Evolutionary conservation across 2,329 filamentous ascomycete genomes (phyloP).

Genomic region (Penicillium sclerotigenum): DNA sequence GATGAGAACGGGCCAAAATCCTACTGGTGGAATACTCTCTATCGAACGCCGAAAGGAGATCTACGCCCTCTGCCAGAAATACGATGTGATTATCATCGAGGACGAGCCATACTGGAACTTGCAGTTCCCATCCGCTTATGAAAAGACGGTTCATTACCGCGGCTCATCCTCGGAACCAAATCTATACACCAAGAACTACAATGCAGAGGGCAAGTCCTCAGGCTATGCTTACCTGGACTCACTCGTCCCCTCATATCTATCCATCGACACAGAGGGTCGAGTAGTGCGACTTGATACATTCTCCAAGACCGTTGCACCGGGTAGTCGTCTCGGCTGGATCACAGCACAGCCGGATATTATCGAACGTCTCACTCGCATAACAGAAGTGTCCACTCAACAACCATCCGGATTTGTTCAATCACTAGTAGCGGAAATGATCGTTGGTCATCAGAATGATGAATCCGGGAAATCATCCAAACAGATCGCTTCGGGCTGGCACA

Average conservation of each 20-base stretch:
- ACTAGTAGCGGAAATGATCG: neutral
- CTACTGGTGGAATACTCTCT: neutral
- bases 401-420: neutral
- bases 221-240: neutral
- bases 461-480: neutral
- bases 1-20: neutral
- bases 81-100: neutral
- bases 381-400: neutral
- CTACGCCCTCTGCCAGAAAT: neutral
- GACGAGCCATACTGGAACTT: neutral
- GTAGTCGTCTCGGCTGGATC: neutral
- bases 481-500: neutral
- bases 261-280: neutral
- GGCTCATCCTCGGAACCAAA: neutral
- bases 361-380: neutral
- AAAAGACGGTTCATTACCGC: neutral
- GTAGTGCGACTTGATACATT: neutral
- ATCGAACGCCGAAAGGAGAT: neutral
- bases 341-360: neutral
- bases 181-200: neutral
- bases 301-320: neutral
- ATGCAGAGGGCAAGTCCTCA: neutral
- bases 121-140: neutral
- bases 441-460: neutral
- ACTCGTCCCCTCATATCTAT: neutral